Percentiles rank a stretch among this genome's conserved stretches.
phyloP scores from a whole-genome alignment of 177 flowering plant genomes.

The Telopea speciosissima region DNA sequence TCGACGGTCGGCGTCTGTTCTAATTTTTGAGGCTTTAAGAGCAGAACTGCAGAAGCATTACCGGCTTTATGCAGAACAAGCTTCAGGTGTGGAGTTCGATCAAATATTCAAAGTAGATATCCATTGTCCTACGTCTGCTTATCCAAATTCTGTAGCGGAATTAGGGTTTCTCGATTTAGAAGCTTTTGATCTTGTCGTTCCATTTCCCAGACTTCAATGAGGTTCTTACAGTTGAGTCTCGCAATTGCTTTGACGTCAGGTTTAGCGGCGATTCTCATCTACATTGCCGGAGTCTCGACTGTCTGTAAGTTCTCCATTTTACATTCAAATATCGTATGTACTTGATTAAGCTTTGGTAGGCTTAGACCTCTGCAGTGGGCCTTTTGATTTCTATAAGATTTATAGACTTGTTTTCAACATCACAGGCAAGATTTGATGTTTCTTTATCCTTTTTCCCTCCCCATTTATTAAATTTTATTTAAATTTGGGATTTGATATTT shows the following conservation, averaged over 20 bases:
- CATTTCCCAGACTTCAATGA: constrained; percentile 24
- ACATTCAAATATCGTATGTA: not conserved
- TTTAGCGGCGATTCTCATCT: constrained; percentile 51
- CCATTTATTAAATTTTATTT: not conserved
- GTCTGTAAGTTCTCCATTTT: constrained; percentile 23
- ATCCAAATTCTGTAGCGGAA: too few species aligned
- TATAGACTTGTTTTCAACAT: not conserved
- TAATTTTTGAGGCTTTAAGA: too few species aligned
- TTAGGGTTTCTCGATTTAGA: not conserved
- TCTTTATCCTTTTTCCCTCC: not conserved
- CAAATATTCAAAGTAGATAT: not conserved
- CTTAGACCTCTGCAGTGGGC: not conserved
- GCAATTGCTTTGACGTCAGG: constrained; percentile 52
- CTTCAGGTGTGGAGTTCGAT: not conserved
- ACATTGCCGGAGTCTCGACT: constrained; percentile 57
- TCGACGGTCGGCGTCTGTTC: too few species aligned
- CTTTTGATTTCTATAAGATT: not conserved
- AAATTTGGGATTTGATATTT: constrained; percentile 1
- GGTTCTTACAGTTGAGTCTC: constrained; percentile 52
- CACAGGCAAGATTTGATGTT: not conserved
- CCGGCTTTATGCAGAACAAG: too few species aligned
- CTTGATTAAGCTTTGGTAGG: not conserved
- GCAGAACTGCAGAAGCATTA: too few species aligned
- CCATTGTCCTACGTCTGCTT: not conserved
- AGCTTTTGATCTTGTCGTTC: not conserved